Evolutionary conservation across 179 eudicot species (phyloP).

Genomic region (Camellia oleifera): DNA sequence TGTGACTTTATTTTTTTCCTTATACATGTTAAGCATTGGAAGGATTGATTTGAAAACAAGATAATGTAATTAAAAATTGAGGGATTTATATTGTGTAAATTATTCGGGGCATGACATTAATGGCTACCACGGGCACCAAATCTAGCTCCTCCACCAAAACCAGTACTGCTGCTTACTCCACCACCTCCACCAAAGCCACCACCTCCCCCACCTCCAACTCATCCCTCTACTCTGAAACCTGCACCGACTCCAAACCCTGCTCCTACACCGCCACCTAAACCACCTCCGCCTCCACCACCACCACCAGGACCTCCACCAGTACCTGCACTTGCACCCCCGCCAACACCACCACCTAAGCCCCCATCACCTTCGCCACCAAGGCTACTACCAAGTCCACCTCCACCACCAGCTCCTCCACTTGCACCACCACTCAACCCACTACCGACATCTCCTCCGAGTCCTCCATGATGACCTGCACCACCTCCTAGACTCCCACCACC

Average conservation of each 20-base stretch:
- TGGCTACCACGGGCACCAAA: background rate
- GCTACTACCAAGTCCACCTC: conserved; percentile 5
- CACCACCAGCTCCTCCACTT: conserved; percentile 17
- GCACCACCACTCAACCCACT: background rate
- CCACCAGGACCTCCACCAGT: background rate
- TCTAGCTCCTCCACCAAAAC: background rate
- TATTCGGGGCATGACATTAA: no score
- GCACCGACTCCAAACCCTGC: conserved; percentile 14
- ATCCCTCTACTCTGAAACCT: conserved; percentile 1
- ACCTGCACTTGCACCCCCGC: conserved; percentile 7
- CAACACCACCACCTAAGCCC: conserved; percentile 1
- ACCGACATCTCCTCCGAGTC: conserved; percentile 12
- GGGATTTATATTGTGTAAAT: no score
- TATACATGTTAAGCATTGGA: no score
- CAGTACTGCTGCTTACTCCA: background rate
- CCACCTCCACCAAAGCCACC: background rate
- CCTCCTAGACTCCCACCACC: conserved; percentile 3
- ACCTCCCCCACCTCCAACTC: background rate
- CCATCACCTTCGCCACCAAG: background rate
- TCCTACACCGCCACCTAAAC: conserved; percentile 10
- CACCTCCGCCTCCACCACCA: conserved; percentile 12
- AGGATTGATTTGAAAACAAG: no score
- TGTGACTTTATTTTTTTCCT: no score
- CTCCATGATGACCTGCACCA: conserved; percentile 13
- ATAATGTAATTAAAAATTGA: no score